Percentiles rank a stretch among this genome's conserved stretches.
Evolutionary conservation across 2,329 filamentous ascomycete genomes (phyloP).

Genomic region (Neofusicoccum sp.): DNA sequence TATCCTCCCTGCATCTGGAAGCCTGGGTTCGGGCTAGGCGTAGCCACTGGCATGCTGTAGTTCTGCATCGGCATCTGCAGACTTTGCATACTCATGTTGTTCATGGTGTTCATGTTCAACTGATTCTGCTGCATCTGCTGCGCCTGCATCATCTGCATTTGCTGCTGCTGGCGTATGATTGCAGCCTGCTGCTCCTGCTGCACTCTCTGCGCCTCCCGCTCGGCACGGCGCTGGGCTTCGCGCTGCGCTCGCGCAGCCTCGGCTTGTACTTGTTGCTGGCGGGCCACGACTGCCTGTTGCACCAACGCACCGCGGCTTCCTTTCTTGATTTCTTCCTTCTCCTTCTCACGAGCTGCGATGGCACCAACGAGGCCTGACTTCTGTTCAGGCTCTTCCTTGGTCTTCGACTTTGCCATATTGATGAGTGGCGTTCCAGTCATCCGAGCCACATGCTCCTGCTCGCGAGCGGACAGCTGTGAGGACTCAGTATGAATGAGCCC

Average conservation of each 20-base stretch:
- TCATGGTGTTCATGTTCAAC: constrained; percentile 3
- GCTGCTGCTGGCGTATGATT: constrained; percentile 23
- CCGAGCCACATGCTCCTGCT: constrained; percentile 86
- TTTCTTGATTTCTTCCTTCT: constrained; percentile 71
- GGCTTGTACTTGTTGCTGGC: constrained; percentile 59
- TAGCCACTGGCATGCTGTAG: constrained; percentile 8
- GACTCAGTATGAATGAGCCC: constrained; percentile 51
- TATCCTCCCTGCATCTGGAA: constrained; percentile 17
- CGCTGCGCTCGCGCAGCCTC: constrained; percentile 43
- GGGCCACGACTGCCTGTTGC: constrained; percentile 67
- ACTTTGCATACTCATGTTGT: constrained; percentile 2
- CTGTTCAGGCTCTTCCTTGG: constrained; percentile 45
- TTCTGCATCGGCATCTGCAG: constrained; percentile 20
- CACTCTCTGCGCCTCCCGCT: constrained; percentile 25
- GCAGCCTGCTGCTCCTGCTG: constrained; percentile 33
- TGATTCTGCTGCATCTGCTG: constrained; percentile 19
- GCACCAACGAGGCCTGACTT: constrained; percentile 70
- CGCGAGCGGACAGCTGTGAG: constrained; percentile 74
- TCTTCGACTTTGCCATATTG: constrained; percentile 58
- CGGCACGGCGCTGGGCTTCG: constrained; percentile 35
- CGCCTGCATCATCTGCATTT: constrained; percentile 18
- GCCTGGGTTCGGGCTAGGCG: background rate
- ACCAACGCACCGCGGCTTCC: constrained; percentile 69
- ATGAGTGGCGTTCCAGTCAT: constrained; percentile 78
- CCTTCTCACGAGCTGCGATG: constrained; percentile 78